These are phyloP conservation scores for Chlamydomonas reinhardtii DNA, from an alignment of 163 green algal species.

Conservation along the genomic window DNA sequence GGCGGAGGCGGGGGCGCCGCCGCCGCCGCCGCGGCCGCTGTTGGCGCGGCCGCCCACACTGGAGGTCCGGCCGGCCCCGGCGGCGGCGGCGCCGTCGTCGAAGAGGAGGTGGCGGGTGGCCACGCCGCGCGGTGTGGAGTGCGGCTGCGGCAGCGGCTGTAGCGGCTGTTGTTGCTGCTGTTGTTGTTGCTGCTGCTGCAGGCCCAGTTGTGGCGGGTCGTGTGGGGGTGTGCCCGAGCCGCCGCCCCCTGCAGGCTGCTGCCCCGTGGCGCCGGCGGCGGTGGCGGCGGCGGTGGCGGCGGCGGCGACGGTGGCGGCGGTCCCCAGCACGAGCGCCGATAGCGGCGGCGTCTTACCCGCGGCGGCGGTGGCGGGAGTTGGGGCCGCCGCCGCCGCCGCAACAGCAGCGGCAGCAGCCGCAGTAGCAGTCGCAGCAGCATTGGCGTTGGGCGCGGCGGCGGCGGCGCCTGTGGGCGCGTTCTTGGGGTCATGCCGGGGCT, in stretches of 20 bases:
- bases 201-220: too few species aligned
- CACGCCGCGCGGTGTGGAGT: not conserved
- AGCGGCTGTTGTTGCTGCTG: not conserved
- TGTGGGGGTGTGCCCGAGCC: not conserved
- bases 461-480: not conserved
- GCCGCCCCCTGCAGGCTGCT: not conserved
- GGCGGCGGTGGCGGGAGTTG: not conserved
- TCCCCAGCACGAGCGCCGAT: too few species aligned
- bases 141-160: not conserved
- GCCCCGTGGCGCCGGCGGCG: too few species aligned
- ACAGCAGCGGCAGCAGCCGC: not conserved
- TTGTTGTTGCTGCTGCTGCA: not conserved
- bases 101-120: constrained; percentile 2
- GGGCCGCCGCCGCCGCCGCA: not conserved
- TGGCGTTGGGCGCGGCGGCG: not conserved
- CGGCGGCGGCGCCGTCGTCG: not conserved
- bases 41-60: not conserved
- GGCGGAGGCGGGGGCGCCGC: not conserved
- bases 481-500: constrained; percentile 18
- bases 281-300: too few species aligned
- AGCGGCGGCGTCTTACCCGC: too few species aligned
- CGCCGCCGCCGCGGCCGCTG: not conserved
- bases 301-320: not conserved
- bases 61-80: not conserved
- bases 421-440: not conserved